Base-by-base conservation (phyloP, 352 stramenopile genomes). In the Globisporangium takayamanum region DNA sequence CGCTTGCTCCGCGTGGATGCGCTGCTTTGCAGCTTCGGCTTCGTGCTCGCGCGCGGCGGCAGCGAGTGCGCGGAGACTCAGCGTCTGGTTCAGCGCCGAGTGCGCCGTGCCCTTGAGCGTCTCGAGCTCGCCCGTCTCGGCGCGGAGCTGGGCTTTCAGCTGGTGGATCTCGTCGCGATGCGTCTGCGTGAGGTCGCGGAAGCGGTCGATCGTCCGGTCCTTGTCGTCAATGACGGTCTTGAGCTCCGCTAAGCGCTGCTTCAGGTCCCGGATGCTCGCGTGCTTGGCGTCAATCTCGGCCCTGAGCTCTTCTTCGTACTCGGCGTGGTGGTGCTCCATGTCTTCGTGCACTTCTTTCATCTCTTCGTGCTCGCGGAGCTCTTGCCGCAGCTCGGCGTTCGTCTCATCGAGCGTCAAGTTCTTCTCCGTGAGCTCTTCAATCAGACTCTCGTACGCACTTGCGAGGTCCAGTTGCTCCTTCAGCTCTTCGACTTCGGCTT, bases 361-460 rank as follows among this genome's bases (percentile, higher is more conserved):
- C 2, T 80, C 81, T 52, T 96, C 87, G 20, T 94, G 68, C 22
- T 83, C 90, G 25, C 74, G 66, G 15, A 94, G 80, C 0, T 76
- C 85, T 14, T 75, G 74, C 55, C 89, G 79, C 15, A 94, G 52
- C 37, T 94, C 87, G 0, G 84, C 84, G 2, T 94, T 66, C 57
- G 88, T 87, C 15, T 96, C 87, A 6, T 84, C 85, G 1, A 96
- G 66, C 7, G 73, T 87, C 52, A 96, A 42, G 41, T 96, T 96
- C 58, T 94, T 96, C 54, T 96, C 87, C 0, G 87, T 94, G 16
- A 96, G 66, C 45, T 91, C 74, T 72, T 96, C 84, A 22, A 96
- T 84, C 85, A 96, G 94, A 25, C 70, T 78, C 55, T 96, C 87
- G 57, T 96, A 96, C 0, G 82, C 87, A 36, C 88, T 92, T 2